Percentiles rank a stretch among this genome's conserved stretches.
Evolutionary conservation across 805 yeast species (phyloP).

Genomic region (Diddensiella caesifluorescens): DNA sequence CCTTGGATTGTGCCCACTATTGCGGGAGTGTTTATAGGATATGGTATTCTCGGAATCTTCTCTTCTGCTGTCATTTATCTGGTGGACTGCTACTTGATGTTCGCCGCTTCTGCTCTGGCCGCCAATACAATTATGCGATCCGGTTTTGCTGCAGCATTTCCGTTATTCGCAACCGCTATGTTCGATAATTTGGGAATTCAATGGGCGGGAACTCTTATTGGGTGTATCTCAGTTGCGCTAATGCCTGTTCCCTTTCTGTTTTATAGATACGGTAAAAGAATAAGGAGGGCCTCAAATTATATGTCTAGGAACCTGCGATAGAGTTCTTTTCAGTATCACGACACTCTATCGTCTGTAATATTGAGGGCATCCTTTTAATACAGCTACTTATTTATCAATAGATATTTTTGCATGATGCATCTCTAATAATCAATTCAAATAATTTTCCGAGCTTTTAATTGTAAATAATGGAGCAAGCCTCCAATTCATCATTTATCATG

Average conservation of each 20-base stretch:
- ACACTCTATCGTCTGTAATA: too few relatives aligned
- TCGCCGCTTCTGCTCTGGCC: slow-evolving; percentile 77
- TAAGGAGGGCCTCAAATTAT: slow-evolving; percentile 39
- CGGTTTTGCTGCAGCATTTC: slow-evolving; percentile 63
- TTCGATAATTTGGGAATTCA: slow-evolving; percentile 61
- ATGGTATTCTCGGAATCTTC: slow-evolving; percentile 64
- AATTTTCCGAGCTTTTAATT: too few relatives aligned
- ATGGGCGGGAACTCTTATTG: slow-evolving; percentile 75
- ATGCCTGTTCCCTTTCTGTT: slow-evolving; percentile 67
- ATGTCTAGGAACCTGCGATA: neutral
- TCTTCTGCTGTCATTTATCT: slow-evolving; percentile 65
- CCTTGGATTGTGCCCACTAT: slow-evolving; percentile 82
- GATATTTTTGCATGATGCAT: too few relatives aligned
- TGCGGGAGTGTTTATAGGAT: slow-evolving; percentile 60
- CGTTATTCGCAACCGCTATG: slow-evolving; percentile 68
- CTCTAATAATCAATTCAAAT: too few relatives aligned
- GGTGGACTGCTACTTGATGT: slow-evolving; percentile 60
- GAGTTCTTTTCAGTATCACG: too few relatives aligned
- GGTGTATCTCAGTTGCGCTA: slow-evolving; percentile 52
- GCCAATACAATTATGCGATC: slow-evolving; percentile 69
- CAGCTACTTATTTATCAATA: too few relatives aligned
- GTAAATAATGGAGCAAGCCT: too few relatives aligned
- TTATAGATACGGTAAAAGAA: slow-evolving; percentile 48
- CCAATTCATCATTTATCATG: too few relatives aligned
- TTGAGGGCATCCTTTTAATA: too few relatives aligned